Evolutionary conservation across 208 protist genomes (phyloP).

Genomic region (Herpetomonas tarakana): DNA sequence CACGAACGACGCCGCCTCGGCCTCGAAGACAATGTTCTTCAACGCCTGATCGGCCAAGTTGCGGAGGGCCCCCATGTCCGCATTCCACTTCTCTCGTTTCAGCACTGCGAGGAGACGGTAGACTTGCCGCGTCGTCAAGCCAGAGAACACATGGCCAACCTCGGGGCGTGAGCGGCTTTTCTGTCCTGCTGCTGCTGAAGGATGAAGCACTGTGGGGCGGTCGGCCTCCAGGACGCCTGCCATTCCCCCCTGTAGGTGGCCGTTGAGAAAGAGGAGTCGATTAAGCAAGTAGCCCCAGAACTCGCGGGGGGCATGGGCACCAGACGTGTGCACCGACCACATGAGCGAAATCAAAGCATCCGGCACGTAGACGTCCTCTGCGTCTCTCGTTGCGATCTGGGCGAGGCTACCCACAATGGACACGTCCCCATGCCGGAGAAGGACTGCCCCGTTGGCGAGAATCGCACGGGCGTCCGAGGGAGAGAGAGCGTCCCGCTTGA

Average conservation of each 20-base stretch:
- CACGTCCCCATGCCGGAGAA: slow-evolving; percentile 13
- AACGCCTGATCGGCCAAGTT: slow-evolving; percentile 61
- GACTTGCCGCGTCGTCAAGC: slow-evolving; percentile 70
- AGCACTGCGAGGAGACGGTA: slow-evolving; percentile 67
- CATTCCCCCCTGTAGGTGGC: slow-evolving; percentile 22
- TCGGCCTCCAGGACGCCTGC: slow-evolving; percentile 3
- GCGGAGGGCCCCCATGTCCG: slow-evolving; percentile 36
- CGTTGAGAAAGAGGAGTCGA: slow-evolving; percentile 48
- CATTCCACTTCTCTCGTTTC: slow-evolving; percentile 43
- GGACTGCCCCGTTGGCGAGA: slow-evolving; percentile 28
- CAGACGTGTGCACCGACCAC: slow-evolving; percentile 49
- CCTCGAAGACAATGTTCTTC: slow-evolving; percentile 77
- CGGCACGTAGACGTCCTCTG: slow-evolving; percentile 18
- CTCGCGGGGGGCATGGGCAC: slow-evolving; percentile 43
- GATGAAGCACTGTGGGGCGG: not conserved
- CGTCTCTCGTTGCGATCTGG: slow-evolving; percentile 30
- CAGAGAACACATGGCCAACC: slow-evolving; percentile 70
- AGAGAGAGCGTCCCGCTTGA: slow-evolving; percentile 17
- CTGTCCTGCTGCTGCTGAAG: not conserved
- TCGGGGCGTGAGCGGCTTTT: not conserved
- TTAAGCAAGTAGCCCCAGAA: slow-evolving; percentile 54
- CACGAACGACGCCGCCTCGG: slow-evolving; percentile 26
- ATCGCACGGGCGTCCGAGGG: slow-evolving; percentile 41
- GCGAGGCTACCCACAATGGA: slow-evolving; percentile 53
- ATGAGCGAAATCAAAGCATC: slow-evolving; percentile 61